Conservation (phyloP, 2,329 filamentous ascomycete species). For the Emericellopsis atlantica region DNA sequence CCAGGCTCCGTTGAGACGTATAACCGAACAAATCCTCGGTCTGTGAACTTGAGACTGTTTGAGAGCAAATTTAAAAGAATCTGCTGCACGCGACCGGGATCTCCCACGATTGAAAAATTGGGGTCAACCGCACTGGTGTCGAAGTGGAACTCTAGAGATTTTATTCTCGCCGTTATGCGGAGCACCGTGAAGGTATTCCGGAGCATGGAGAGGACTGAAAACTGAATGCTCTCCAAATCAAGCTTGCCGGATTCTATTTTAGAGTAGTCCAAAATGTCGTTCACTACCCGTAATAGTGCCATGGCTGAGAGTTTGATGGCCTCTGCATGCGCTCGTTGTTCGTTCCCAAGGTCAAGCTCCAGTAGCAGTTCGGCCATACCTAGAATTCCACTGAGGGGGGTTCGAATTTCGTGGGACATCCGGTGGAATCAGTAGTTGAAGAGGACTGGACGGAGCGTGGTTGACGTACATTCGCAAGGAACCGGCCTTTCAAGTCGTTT, state of each 20-base stretch:
- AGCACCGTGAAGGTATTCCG: not conserved
- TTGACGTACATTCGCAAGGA: no score
- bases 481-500: no score
- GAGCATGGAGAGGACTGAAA: not conserved
- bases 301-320: not conserved
- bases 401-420: constrained; percentile 1
- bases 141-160: not conserved
- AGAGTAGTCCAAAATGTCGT: constrained; percentile 1
- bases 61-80: not conserved
- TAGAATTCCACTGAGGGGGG: not conserved
- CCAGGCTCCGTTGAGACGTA: not conserved
- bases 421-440: no score
- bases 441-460: no score
- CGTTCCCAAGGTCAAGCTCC: not conserved
- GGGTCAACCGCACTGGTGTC: not conserved
- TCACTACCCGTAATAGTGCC: not conserved
- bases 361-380: not conserved
- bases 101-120: not conserved
- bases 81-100: not conserved
- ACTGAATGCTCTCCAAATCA: not conserved
- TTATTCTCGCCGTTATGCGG: not conserved
- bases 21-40: not conserved
- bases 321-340: not conserved
- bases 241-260: not conserved
- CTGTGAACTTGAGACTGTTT: not conserved